Conservation (phyloP, 495 filamentous ascomycete species). For the Melanomma pulvis-pyrius region DNA sequence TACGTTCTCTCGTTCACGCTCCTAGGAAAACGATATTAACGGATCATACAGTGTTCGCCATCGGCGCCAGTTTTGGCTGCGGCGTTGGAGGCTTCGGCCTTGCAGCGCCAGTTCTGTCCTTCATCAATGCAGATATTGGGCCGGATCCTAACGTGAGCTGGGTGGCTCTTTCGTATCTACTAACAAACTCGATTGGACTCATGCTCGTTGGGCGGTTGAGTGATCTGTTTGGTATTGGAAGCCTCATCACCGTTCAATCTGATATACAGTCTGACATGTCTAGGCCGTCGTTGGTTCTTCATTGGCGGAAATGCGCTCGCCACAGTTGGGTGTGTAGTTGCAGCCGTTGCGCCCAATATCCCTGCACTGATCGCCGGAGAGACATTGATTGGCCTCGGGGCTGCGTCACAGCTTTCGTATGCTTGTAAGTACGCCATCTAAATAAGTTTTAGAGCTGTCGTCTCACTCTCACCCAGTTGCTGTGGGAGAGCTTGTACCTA, state of each 20-base stretch:
- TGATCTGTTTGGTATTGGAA: conserved; percentile 41
- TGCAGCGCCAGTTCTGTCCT: conserved; percentile 28
- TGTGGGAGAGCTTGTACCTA: conserved; percentile 34
- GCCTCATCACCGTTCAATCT: background rate
- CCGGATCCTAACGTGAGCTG: conserved; percentile 39
- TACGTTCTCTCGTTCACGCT: background rate
- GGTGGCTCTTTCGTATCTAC: conserved; percentile 40
- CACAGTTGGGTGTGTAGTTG: conserved; percentile 41
- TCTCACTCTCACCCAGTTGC: conserved; percentile 20
- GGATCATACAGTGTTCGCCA: conserved; percentile 26
- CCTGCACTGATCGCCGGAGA: conserved; percentile 38
- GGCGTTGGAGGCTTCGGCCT: conserved; percentile 33
- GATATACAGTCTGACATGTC: background rate
- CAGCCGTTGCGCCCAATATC: conserved; percentile 40
- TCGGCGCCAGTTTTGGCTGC: conserved; percentile 31
- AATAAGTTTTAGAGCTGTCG: background rate
- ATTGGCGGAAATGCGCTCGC: conserved; percentile 39
- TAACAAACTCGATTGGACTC: conserved; percentile 42
- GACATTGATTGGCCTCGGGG: conserved; percentile 42
- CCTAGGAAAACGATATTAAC: background rate
- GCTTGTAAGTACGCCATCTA: conserved; percentile 20
- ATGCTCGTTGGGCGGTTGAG: conserved; percentile 42
- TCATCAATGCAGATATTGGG: conserved; percentile 38
- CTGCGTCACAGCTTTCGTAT: conserved; percentile 40
- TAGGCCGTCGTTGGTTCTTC: conserved; percentile 39